These are phyloP conservation scores for Aquilaria malaccensis DNA, from an alignment of 345 rosid species.

Conservation along the genomic window DNA sequence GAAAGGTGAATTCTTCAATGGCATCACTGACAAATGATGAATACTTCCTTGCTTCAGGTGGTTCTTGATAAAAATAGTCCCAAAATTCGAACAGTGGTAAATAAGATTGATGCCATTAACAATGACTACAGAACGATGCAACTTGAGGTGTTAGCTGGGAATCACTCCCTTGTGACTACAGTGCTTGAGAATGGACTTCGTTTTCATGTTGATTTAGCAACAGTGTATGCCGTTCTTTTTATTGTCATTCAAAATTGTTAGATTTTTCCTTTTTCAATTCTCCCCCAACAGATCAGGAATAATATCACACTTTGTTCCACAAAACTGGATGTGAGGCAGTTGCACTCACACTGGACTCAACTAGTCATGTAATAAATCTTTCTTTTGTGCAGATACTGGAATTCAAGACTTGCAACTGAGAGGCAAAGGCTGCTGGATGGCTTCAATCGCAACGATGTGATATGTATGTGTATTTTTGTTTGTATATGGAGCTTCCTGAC, in stretches of 20 bases:
- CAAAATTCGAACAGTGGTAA: conserved; percentile 86
- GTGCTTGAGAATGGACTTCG: conserved; percentile 87
- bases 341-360: conserved; percentile 3
- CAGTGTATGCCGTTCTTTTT: conserved; percentile 47
- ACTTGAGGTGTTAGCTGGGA: conserved; percentile 94
- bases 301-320: neutral
- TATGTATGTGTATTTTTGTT: conserved; percentile 50
- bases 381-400: conserved; percentile 72
- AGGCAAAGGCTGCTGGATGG: conserved; percentile 69
- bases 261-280: conserved; percentile 3
- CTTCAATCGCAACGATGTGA: conserved; percentile 59
- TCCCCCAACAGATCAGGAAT: neutral
- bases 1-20: conserved; percentile 5
- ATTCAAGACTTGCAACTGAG: conserved; percentile 83
- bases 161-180: conserved; percentile 73
- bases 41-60: conserved; percentile 38
- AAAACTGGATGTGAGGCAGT: neutral
- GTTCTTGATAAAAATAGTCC: conserved; percentile 86
- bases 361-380: conserved; percentile 1
- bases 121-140: conserved; percentile 85
- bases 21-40: conserved; percentile 7
- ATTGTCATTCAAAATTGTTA: neutral
- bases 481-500: too few relatives aligned
- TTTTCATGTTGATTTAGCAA: conserved; percentile 80
- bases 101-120: conserved; percentile 67